Evolutionary conservation across 2,329 filamentous ascomycete genomes (phyloP).

Genomic region (Lachnellula cervina): DNA sequence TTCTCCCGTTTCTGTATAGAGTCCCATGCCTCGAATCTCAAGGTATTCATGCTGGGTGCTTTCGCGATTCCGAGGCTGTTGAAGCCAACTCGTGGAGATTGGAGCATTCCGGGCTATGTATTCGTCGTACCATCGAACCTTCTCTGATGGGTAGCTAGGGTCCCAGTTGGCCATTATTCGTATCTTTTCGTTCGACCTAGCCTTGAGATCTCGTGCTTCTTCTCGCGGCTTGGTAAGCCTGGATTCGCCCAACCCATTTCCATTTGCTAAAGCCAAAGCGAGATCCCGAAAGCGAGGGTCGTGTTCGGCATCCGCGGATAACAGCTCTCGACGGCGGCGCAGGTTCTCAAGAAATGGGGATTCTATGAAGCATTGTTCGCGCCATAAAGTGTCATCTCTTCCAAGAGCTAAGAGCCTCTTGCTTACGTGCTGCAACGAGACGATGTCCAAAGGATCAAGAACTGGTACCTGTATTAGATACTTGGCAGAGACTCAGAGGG

Average conservation of each 20-base stretch:
- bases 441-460: conserved; percentile 60
- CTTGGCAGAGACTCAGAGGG: background rate
- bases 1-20: conserved; percentile 55
- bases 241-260: conserved; percentile 27
- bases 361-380: conserved; percentile 64
- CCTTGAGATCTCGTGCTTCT: conserved; percentile 22
- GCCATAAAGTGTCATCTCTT: conserved; percentile 75
- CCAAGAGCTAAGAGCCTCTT: conserved; percentile 60
- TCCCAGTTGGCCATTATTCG: conserved; percentile 78
- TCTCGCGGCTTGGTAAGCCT: conserved; percentile 20
- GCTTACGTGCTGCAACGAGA: conserved; percentile 65
- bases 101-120: conserved; percentile 78
- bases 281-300: conserved; percentile 36
- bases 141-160: conserved; percentile 66
- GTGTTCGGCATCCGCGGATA: conserved; percentile 35
- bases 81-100: conserved; percentile 71
- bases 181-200: conserved; percentile 36
- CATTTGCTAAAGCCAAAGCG: conserved; percentile 22
- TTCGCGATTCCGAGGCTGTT: conserved; percentile 49
- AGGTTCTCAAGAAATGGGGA: conserved; percentile 63
- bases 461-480: conserved; percentile 38
- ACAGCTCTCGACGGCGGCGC: conserved; percentile 44
- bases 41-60: conserved; percentile 42
- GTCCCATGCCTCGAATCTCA: conserved; percentile 69
- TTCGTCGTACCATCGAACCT: conserved; percentile 80